A percentile compares a stretch with the other conserved stretches of the same genome.
Conservation (phyloP, 139 green algal species). For the Desmodesmus armatus region DNA sequence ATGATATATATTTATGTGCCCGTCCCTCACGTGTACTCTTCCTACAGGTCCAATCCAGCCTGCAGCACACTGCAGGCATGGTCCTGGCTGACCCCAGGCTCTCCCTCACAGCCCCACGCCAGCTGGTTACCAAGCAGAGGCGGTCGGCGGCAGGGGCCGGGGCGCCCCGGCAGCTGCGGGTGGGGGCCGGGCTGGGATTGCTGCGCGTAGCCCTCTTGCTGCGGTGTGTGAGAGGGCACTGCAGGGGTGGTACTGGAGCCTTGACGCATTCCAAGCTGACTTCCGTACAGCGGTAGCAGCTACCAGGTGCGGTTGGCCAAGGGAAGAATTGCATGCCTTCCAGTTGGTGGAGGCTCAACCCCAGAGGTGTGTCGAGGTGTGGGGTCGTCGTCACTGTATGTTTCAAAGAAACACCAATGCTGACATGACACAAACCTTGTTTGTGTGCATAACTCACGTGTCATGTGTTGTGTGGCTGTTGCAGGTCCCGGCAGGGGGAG, state of each 20-base stretch:
- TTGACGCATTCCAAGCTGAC: constrained; percentile 22
- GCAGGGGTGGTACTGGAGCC: neutral
- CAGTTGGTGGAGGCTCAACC: neutral
- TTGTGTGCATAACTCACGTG: neutral
- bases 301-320: neutral
- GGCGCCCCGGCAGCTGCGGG: no score
- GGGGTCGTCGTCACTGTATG: neutral
- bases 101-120: no score
- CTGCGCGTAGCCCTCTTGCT: constrained; percentile 14
- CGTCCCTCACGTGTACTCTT: no score
- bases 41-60: no score
- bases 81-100: no score
- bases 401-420: neutral
- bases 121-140: no score
- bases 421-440: neutral
- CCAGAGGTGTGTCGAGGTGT: neutral
- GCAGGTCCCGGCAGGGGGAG: neutral
- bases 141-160: no score
- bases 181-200: no score
- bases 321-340: neutral
- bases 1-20: no score
- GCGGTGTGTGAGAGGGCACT: constrained; percentile 12
- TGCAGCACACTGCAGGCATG: no score
- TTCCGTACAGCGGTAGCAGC: neutral
- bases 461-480: neutral